Conservation (phyloP, 495 filamentous ascomycete genomes). For the Rostrohypoxylon terebratum region DNA sequence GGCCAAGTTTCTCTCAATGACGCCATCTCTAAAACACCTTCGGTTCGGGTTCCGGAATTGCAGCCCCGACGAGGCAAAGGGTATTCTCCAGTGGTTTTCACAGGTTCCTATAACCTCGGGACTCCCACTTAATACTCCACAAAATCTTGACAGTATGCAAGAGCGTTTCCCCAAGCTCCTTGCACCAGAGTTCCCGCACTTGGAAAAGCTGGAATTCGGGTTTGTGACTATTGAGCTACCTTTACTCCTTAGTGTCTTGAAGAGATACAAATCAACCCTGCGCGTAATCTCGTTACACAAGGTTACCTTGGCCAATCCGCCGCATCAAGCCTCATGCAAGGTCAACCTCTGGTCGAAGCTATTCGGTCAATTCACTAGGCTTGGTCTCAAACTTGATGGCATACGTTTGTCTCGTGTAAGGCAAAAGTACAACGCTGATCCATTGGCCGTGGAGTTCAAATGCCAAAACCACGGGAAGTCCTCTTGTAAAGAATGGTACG, state of each 20-base stretch:
- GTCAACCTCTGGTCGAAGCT: constrained; percentile 47
- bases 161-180: constrained; percentile 25
- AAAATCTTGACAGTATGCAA: background rate
- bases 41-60: constrained; percentile 48
- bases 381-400: constrained; percentile 23
- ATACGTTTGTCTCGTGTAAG: constrained; percentile 29
- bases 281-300: constrained; percentile 49
- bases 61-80: background rate
- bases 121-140: background rate
- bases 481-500: constrained; percentile 6
- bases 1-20: constrained; percentile 43
- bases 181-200: constrained; percentile 38
- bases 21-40: constrained; percentile 47
- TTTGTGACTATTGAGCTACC: constrained; percentile 30
- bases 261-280: constrained; percentile 53
- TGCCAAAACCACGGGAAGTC: background rate
- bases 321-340: background rate
- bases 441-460: constrained; percentile 7
- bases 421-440: background rate
- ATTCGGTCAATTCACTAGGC: constrained; percentile 35
- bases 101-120: background rate
- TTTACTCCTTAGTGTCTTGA: constrained; percentile 47
- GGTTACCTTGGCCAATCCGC: constrained; percentile 30
- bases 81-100: constrained; percentile 44
- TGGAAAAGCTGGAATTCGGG: constrained; percentile 57